Percentiles rank a stretch among this genome's conserved stretches.
phyloP scores from a whole-genome alignment of 176 grass and related monocot genomes.

The Oryza coarctata region DNA sequence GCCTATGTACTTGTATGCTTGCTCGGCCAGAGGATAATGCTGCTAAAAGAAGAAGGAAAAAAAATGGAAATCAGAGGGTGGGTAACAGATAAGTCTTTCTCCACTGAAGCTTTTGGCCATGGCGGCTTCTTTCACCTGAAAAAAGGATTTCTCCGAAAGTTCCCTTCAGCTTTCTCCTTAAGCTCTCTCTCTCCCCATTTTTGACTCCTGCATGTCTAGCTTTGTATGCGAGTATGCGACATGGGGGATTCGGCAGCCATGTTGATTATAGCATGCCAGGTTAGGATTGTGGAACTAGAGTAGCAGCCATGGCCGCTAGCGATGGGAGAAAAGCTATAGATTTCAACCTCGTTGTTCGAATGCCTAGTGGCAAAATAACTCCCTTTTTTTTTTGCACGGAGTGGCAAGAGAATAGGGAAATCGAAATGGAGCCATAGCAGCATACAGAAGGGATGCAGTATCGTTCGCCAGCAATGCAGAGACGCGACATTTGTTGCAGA shows the following conservation, averaged over 20 bases:
- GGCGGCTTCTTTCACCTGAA: not conserved
- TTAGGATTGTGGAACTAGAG: not conserved
- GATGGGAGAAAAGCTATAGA: no score
- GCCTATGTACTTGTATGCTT: not conserved
- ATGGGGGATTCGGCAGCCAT: not conserved
- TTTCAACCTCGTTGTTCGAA: no score
- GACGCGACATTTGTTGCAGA: not conserved
- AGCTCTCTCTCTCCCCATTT: not conserved
- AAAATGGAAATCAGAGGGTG: no score
- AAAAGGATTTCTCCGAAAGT: not conserved
- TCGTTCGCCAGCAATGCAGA: not conserved
- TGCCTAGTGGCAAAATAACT: no score
- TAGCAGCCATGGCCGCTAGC: no score
- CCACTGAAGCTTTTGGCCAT: not conserved
- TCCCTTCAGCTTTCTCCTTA: not conserved
- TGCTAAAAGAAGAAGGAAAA: no score
- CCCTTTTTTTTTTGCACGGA: no score
- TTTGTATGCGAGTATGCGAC: not conserved
- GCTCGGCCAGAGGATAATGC: not conserved
- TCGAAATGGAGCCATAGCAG: no score
- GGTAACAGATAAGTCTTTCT: not conserved
- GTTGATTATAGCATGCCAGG: not conserved
- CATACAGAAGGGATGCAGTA: not conserved
- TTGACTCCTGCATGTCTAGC: no score
- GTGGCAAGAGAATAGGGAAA: no score